A percentile compares a stretch with the other conserved stretches of the same genome.
phyloP scores from a whole-genome alignment of 1,139 yeast species.

The Sugiyamaella sp. region DNA sequence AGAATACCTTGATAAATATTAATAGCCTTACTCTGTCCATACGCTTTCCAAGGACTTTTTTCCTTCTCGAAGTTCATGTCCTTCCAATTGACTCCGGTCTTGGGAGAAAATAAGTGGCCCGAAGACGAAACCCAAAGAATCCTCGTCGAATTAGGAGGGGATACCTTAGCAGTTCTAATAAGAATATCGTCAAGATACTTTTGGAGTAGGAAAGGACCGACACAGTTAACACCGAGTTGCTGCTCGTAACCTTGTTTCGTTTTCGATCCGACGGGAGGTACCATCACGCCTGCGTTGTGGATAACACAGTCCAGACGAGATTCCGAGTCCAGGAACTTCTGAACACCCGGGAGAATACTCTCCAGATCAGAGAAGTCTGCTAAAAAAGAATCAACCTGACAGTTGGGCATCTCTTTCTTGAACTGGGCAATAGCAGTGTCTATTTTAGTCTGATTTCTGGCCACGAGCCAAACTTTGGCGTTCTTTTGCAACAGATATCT shows the following conservation, averaged over 20 bases:
- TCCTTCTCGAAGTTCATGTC: constrained; percentile 6
- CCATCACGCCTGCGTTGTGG: constrained; percentile 53
- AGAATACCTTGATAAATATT: constrained; percentile 49
- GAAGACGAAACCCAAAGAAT: constrained; percentile 54
- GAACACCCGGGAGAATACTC: constrained; percentile 49
- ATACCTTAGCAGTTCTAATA: constrained; percentile 40
- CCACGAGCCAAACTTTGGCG: constrained; percentile 50
- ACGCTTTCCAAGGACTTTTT: constrained; percentile 25
- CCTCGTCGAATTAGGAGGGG: constrained; percentile 36
- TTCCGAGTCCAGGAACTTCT: constrained; percentile 39
- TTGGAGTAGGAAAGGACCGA: constrained; percentile 56
- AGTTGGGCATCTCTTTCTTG: constrained; percentile 34
- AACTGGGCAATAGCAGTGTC: constrained; percentile 43
- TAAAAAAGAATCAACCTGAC: constrained; percentile 31
- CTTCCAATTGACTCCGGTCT: constrained; percentile 36
- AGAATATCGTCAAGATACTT: constrained; percentile 51
- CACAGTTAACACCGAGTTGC: constrained; percentile 54
- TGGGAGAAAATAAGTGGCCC: constrained; percentile 40
- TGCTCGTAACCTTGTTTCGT: constrained; percentile 53
- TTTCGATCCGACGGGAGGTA: constrained; percentile 45
- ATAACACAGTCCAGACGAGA: constrained; percentile 38
- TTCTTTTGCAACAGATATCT: constrained; percentile 47
- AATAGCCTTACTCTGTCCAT: constrained; percentile 56
- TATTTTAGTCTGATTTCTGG: constrained; percentile 47
- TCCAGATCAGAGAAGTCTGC: constrained; percentile 52